phyloP scores from a whole-genome alignment of 208 protist species.

The Leishmania arabica region DNA sequence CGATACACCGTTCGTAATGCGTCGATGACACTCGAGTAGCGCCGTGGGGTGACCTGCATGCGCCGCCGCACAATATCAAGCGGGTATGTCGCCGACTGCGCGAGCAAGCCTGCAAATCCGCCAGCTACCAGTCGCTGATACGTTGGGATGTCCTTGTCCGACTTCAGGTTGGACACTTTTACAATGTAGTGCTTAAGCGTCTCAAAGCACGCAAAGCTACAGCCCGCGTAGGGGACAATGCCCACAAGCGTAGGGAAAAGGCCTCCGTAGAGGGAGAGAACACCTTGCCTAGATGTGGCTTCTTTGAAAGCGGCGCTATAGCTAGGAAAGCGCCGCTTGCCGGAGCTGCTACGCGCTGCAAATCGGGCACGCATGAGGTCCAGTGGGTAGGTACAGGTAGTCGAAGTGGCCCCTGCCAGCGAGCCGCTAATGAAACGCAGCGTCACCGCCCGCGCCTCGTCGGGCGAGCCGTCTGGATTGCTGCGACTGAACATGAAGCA shows the following conservation, averaged over 20 bases:
- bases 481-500: slow-evolving; percentile 12
- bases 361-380: slow-evolving; percentile 94
- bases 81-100: slow-evolving; percentile 94
- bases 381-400: slow-evolving; percentile 93
- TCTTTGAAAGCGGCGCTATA: slow-evolving; percentile 73
- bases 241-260: slow-evolving; percentile 92
- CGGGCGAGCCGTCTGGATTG: slow-evolving; percentile 30
- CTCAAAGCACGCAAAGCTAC: slow-evolving; percentile 93
- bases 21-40: slow-evolving; percentile 72
- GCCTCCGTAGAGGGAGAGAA: slow-evolving; percentile 79
- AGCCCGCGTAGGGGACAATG: slow-evolving; percentile 94
- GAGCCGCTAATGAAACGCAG: slow-evolving; percentile 86
- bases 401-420: slow-evolving; percentile 92
- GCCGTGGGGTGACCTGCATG: slow-evolving; percentile 88
- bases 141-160: slow-evolving; percentile 71
- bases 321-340: slow-evolving; percentile 67
- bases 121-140: slow-evolving; percentile 79
- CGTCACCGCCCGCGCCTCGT: slow-evolving; percentile 54
- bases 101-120: slow-evolving; percentile 86
- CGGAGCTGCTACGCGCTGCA: slow-evolving; percentile 64
- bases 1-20: slow-evolving; percentile 67
- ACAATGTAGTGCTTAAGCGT: slow-evolving; percentile 83
- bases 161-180: slow-evolving; percentile 43
- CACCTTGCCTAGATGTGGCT: slow-evolving; percentile 55
- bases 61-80: slow-evolving; percentile 94